Evolutionary conservation across 352 stramenopile species (phyloP), one percentile per base, ranked within the genome.

Genomic region (Phytophthora sp.): DNA sequence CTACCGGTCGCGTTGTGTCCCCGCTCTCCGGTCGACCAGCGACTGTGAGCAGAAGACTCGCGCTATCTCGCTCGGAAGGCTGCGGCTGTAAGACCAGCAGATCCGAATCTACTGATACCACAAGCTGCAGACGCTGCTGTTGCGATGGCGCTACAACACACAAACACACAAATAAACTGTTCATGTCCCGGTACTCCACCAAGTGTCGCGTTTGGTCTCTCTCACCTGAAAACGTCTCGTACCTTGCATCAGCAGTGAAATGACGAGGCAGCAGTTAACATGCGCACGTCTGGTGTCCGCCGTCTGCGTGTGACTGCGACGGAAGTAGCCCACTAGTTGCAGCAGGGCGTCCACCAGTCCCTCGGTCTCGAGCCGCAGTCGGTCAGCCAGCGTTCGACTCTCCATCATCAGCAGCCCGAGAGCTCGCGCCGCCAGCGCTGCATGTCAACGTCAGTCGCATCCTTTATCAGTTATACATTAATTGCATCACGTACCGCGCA

Each of bases 241-340:
- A 76, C 77, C 71, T 77, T 89, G 79, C 84, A 93, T 93, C 41
- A 94, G 45, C 61, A 94, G 74, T n/a, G 86, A 91, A 69, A 94
- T 89, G 31, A 92, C 82, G 51, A 94, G 78, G 46, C 84, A 94
- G 73, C 80, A 92, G 54, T 94, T 94, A 38, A 94, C 86, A 41
- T 93, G 82, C 21, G 91, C 81, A 23, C 84, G 84, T 21, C 80
- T 73, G 24, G 70, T 85, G 49, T 93, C 86, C 9, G 76, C 57
- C 35, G 76, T 89, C 51, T 84, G 74, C 23, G 65, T 66, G 27
- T 67, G 57, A 39, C 76, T 71, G 29, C 74, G 76, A 15, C 85
- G 73, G 33, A 82, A 93, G 53, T 73, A 88, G 36, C 80, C 77
- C 44, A 94, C 61, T 21, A 94, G 59, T 67, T 92, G 82, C 44